phyloP scores from a whole-genome alignment of 176 grass and related monocot species.

The Carex myosuroides region DNA sequence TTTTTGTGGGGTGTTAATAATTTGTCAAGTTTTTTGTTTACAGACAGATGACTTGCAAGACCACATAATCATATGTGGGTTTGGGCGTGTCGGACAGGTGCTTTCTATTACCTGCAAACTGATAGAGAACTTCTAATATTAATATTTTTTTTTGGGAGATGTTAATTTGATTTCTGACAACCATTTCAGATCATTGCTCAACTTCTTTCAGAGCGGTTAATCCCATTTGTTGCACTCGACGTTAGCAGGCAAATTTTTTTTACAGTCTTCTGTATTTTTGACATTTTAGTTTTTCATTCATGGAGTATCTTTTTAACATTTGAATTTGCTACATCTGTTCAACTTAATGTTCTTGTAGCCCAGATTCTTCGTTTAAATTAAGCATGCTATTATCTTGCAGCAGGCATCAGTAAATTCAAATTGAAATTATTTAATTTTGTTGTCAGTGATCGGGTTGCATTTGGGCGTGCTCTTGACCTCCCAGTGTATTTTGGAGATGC shows the following conservation, averaged over 20 bases:
- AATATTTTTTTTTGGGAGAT: conserved; percentile 16
- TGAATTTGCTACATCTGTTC: conserved; percentile 2
- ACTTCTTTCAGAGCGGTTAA: conserved; percentile 90
- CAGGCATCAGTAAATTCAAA: not conserved
- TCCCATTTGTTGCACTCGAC: conserved; percentile 97
- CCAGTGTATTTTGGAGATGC: conserved; percentile 98
- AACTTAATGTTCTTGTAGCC: conserved; percentile 12
- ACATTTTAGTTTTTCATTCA: not conserved
- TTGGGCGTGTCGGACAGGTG: conserved; percentile 99
- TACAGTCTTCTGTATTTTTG: not conserved
- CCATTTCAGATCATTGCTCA: conserved; percentile 81
- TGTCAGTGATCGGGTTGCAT: conserved; percentile 83
- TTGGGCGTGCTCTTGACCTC: conserved; percentile 87
- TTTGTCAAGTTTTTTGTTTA: conserved; percentile 32
- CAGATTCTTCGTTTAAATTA: not conserved
- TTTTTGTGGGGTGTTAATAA: conserved; percentile 2
- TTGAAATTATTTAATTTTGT: conserved; percentile 5
- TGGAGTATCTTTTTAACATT: not conserved
- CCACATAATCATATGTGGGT: conserved; percentile 97
- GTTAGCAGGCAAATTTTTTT: conserved; percentile 62
- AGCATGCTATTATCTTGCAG: conserved; percentile 11
- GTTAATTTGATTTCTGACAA: conserved; percentile 6
- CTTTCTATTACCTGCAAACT: conserved; percentile 25
- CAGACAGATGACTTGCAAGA: conserved; percentile 98
- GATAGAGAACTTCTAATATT: not conserved